phyloP scores from a whole-genome alignment of 1,284 basidiomycete species.

The Trichosporon coremiiforme region DNA sequence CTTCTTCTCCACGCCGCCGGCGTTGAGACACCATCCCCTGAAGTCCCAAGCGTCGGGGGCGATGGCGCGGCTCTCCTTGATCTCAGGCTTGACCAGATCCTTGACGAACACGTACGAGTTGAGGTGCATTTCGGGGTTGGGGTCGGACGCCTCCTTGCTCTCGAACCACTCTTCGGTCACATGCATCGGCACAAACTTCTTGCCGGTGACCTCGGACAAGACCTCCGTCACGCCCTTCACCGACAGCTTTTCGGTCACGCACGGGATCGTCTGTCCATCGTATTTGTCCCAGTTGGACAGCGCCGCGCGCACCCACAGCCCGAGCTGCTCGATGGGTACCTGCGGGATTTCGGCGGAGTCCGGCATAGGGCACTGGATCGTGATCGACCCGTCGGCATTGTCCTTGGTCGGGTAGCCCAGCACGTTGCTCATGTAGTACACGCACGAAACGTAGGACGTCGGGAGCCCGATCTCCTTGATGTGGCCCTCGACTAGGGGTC shows the following conservation, averaged over 20 bases:
- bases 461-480: constrained; percentile 11
- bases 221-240: constrained; percentile 21
- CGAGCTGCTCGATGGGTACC: constrained; percentile 27
- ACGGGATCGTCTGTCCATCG: constrained; percentile 25
- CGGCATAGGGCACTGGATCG: constrained; percentile 22
- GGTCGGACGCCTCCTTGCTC: constrained; percentile 23
- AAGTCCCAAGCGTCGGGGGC: constrained; percentile 4
- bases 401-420: constrained; percentile 5
- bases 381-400: constrained; percentile 22
- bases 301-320: constrained; percentile 26
- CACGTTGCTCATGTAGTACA: constrained; percentile 27
- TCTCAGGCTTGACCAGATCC: background rate
- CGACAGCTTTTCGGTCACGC: constrained; percentile 24
- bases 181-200: constrained; percentile 23
- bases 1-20: background rate
- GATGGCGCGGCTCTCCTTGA: background rate
- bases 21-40: background rate
- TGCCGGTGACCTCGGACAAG: constrained; percentile 23
- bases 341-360: constrained; percentile 24
- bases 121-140: constrained; percentile 26
- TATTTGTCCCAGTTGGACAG: constrained; percentile 26
- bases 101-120: background rate
- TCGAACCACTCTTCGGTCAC: constrained; percentile 24
- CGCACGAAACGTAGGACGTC: constrained; percentile 21
- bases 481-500: constrained; percentile 21